Evolutionary conservation across 768 basidiomycete species (phyloP).

Genomic region (Rossbeevera mucosa): DNA sequence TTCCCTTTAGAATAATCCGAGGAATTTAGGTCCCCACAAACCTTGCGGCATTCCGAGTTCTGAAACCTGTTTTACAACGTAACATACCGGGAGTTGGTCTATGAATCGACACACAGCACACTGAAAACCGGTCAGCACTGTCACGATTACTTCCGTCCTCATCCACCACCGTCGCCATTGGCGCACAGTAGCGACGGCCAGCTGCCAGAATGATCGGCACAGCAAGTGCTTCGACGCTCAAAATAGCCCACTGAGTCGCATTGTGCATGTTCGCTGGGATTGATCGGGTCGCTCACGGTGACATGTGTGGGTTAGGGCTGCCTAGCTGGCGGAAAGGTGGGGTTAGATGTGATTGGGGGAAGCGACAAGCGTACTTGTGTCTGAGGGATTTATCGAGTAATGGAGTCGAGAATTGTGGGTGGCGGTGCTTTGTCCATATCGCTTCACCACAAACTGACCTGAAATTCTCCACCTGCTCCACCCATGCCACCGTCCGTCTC

Average conservation of each 20-base stretch:
- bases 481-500: conserved; percentile 13
- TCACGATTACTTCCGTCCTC: neutral
- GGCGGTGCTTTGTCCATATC: conserved; percentile 10
- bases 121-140: neutral
- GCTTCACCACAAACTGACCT: neutral
- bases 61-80: neutral
- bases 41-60: neutral
- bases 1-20: neutral
- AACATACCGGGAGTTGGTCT: neutral
- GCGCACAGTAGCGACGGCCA: too few species aligned
- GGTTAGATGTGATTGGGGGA: neutral
- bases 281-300: neutral
- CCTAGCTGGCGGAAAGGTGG: neutral
- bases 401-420: conserved; percentile 1
- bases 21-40: neutral
- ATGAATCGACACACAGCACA: neutral
- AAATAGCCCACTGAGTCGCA: neutral
- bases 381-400: conserved; percentile 13
- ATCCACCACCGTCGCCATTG: too few species aligned
- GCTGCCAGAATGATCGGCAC: neutral
- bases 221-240: neutral
- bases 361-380: neutral
- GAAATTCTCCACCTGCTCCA: conserved; percentile 4
- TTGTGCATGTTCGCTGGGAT: neutral
- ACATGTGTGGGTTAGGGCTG: neutral